Evolutionary conservation across 306 rosid species (phyloP).

Genomic region (Medicago ruthenica): DNA sequence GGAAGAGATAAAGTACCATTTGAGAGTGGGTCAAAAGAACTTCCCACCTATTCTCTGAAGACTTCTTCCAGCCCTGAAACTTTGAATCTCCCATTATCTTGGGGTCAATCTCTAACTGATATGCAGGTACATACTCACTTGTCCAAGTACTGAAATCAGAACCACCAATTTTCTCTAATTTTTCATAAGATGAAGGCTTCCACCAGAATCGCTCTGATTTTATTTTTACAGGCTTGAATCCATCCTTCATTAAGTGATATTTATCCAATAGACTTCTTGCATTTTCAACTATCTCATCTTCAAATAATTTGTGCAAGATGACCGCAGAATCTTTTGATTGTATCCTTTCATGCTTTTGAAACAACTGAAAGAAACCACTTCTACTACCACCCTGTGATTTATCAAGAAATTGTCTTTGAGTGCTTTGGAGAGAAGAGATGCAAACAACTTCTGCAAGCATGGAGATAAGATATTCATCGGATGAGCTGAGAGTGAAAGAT

Average conservation of each 20-base stretch:
- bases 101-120: constrained; percentile 76
- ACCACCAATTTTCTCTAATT: constrained; percentile 91
- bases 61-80: constrained; percentile 81
- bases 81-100: constrained; percentile 54
- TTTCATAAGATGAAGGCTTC: constrained; percentile 61
- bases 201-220: constrained; percentile 63
- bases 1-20: constrained; percentile 73
- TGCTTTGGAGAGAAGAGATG: constrained; percentile 70
- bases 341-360: constrained; percentile 59
- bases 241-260: constrained; percentile 58
- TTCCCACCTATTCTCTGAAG: constrained; percentile 75
- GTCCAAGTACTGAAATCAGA: constrained; percentile 82
- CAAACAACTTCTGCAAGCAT: constrained; percentile 85
- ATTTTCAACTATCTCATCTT: constrained; percentile 81
- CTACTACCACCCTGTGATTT: constrained; percentile 50
- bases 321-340: constrained; percentile 73
- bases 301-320: constrained; percentile 67
- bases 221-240: constrained; percentile 46
- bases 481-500: constrained; percentile 72
- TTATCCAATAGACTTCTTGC: constrained; percentile 68
- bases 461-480: constrained; percentile 66
- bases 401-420: constrained; percentile 68
- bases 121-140: constrained; percentile 79
- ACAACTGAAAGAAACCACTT: constrained; percentile 63
- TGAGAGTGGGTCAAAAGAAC: constrained; percentile 93